These are phyloP conservation scores for Cryptosporidium ryanae DNA, from an alignment of 169 alveolate species.

Conservation along the genomic window DNA sequence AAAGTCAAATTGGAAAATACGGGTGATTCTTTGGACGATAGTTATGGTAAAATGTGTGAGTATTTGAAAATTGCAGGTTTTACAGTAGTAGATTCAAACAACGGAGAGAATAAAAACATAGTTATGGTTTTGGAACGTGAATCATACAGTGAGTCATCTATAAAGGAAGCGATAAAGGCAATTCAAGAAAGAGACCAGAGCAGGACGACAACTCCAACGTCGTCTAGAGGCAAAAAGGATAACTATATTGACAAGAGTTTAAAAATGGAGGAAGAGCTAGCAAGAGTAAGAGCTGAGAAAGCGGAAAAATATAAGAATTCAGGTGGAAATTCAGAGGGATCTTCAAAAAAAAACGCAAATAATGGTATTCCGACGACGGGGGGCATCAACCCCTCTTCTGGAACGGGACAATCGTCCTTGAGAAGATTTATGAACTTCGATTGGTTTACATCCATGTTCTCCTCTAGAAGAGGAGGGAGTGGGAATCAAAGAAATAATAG, in stretches of 20 bases:
- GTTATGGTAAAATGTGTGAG: neutral
- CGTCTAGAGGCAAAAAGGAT: conserved; percentile 36
- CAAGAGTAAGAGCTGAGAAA: conserved; percentile 64
- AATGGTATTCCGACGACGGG: neutral
- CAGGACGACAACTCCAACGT: neutral
- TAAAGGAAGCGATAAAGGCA: conserved; percentile 30
- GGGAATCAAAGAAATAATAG: conserved; percentile 25
- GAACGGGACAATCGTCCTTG: conserved; percentile 6
- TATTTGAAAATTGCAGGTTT: conserved; percentile 24
- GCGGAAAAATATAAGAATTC: conserved; percentile 39
- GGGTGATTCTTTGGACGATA: neutral
- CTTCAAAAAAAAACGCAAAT: neutral
- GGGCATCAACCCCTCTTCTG: neutral
- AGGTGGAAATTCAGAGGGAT: neutral
- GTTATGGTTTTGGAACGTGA: conserved; percentile 11
- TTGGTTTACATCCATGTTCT: conserved; percentile 69
- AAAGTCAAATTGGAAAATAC: neutral
- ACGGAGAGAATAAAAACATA: neutral
- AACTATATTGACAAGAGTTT: conserved; percentile 26
- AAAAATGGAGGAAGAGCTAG: conserved; percentile 52
- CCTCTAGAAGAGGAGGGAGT: conserved; percentile 53
- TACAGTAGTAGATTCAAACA: neutral
- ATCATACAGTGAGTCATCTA: conserved; percentile 12
- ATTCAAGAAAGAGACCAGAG: neutral
- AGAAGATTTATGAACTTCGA: conserved; percentile 65